Conservation (phyloP, 2,329 filamentous ascomycete species). For the Teratosphaeria gauchensis region DNA sequence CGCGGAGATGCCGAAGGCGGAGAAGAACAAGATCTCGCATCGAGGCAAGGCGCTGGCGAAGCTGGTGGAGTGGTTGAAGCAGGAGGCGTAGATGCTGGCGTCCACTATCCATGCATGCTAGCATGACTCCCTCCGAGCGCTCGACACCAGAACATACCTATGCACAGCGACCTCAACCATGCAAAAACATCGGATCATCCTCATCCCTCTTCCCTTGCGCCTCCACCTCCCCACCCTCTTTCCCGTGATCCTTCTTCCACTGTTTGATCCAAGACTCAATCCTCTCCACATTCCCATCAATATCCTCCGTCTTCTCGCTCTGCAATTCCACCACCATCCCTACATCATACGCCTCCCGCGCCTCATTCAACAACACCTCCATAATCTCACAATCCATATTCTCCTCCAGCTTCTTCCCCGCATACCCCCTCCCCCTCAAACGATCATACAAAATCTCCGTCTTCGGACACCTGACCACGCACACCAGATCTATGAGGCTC, state of each 20-base stretch:
- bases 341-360: constrained; percentile 73
- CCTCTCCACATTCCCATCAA: constrained; percentile 79
- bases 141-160: background rate
- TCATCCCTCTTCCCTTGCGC: constrained; percentile 22
- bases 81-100: constrained; percentile 18
- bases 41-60: constrained; percentile 79
- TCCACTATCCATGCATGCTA: background rate
- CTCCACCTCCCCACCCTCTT: constrained; percentile 18
- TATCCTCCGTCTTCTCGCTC: constrained; percentile 73
- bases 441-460: constrained; percentile 65
- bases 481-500: constrained; percentile 88
- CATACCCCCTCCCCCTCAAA: constrained; percentile 66
- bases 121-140: background rate
- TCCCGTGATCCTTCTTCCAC: constrained; percentile 63
- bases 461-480: constrained; percentile 74
- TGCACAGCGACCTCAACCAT: constrained; percentile 18
- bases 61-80: constrained; percentile 62
- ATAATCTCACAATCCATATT: constrained; percentile 98
- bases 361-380: constrained; percentile 86
- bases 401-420: constrained; percentile 81
- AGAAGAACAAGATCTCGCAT: constrained; percentile 91
- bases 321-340: constrained; percentile 81
- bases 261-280: constrained; percentile 72
- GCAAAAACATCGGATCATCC: constrained; percentile 26
- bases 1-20: constrained; percentile 83